Evolutionary conservation across 768 basidiomycete species (phyloP), one percentile per base, ranked within the genome.

Genomic region (Candolleomyces efflorescens): DNA sequence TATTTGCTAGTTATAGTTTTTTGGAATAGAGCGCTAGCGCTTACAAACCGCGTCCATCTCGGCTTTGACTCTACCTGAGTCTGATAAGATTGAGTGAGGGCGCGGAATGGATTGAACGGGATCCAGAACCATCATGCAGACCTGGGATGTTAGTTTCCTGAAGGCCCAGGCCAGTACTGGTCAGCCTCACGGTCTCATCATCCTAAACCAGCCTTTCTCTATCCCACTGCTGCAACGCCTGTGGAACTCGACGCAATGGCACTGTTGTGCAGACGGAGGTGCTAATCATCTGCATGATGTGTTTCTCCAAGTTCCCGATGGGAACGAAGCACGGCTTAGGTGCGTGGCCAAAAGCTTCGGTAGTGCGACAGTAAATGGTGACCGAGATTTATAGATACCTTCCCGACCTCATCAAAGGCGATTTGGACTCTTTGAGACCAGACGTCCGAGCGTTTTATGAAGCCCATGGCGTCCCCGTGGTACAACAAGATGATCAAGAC

Each of bases 401-500:
- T 5, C 97, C 97, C 0, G 82, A 94, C 67, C 69, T 96, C 20
- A 89, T 99, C 66, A 95, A 92, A 70, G 97, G 96, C 24, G 97
- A 99, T 70, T 71, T 98, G 26, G 97, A 98, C 69, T 98, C 94
- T 9, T 67, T 97, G 43, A 78, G 91, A 11, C 69, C 76, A 1
- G 90, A 94, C 46, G 94, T 96, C 5, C 76, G 76, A 45, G 67
- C 67, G 24, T 93, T 82, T 67, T 98, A 97, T 67, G 68, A 73
- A 11, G 68, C 73, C 0, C 75, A 79, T 62, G 92, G 82, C 32
- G 89, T 97, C 2, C 67, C 71, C 0, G 73, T 96, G 38, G 66
- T 84, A 0, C 71, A 83, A 53, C 95, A 97, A 64, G 62, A 73
- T 0, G 84, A 89, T 67, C 87, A 93, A 67, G 71, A 92, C 66